Base-by-base conservation (phyloP, 345 rosid species). In the Populus simonii region DNA sequence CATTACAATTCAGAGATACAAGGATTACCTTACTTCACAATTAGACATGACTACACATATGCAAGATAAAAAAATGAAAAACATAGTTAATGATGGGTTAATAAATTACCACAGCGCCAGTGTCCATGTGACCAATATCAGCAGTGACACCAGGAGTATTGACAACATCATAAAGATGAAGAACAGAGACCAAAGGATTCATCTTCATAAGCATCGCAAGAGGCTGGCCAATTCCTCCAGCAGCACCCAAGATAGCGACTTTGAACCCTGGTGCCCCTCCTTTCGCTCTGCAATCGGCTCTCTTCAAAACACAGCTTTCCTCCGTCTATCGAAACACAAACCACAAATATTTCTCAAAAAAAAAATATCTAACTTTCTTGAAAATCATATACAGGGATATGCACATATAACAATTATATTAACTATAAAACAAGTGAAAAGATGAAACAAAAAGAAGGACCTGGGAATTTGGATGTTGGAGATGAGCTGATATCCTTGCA, bases 191-290 rank as follows among this genome's bases (percentile, higher is more conserved):
- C 75, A 87, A 71, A 11, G 88, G 89, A 83, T 90, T 89, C 88
- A 87, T 89, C 67, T 92, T 92, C 92, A 92, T 88, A 16, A 90
- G 74, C 89, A 92, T 70, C 23, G 94, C 79, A 74, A 90, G 87
- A 36, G 97, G 83, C 41, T 92, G 96, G 65, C 96, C 96, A 76
- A 89, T 90, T 66, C 93, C 96, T 79, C 96, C 93, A 13, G 96
- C 93, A 47, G 96, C 96, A 78, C 94, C 96, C 80, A 92, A 84
- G 71, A 92, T 85, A 20, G 94, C 96, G 74, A 90, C 94, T 66
- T 92, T 92, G 88, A 92, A 90, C 57, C 96, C 93, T 13, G 90
- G 83, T 17, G 92, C 87, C 41, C 93, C 96, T 10, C 93, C 92
- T 89, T 89, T 92, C 0, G 93, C 91, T 71, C 92, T 78, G 86